These are phyloP conservation scores for Backusella luteola DNA, from an alignment of 192 early-diverging fungal genomes.

Conservation along the genomic window DNA sequence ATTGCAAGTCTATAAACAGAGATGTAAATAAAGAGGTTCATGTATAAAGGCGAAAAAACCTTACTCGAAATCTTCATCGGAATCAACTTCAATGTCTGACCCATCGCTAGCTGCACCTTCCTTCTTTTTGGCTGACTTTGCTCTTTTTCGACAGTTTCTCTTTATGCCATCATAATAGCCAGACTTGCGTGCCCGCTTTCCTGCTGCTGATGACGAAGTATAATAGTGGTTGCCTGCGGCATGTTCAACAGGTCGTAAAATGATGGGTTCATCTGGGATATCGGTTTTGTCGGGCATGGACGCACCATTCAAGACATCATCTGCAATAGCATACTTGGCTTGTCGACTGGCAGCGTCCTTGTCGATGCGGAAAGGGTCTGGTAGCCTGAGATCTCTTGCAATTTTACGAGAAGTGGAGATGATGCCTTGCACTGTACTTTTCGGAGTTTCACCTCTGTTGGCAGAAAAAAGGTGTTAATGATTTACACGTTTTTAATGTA, in stretches of 20 bases:
- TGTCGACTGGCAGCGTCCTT: constrained; percentile 31
- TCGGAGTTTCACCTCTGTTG: constrained; percentile 46
- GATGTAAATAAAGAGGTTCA: neutral
- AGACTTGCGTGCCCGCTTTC: neutral
- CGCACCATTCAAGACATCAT: constrained; percentile 34
- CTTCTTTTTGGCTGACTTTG: constrained; percentile 11
- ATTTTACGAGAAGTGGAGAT: constrained; percentile 44
- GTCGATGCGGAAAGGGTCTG: constrained; percentile 43
- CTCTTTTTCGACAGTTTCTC: neutral
- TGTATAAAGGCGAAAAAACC: neutral
- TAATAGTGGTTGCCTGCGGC: neutral
- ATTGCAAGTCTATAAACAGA: neutral
- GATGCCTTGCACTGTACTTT: constrained; percentile 48
- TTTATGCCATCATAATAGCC: neutral
- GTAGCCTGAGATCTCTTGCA: constrained; percentile 26
- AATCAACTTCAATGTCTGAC: constrained; percentile 29
- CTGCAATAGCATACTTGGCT: constrained; percentile 41
- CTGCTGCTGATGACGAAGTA: neutral
- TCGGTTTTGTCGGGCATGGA: constrained; percentile 17
- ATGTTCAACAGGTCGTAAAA: constrained; percentile 22
- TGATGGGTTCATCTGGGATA: constrained; percentile 35
- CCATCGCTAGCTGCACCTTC: neutral
- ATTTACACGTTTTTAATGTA: neutral
- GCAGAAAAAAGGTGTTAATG: neutral
- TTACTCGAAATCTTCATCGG: constrained; percentile 28